Evolutionary conservation across 1,139 yeast genomes (phyloP), one percentile per base, ranked within the genome.

Genomic region (Starmera stellimalicola): DNA sequence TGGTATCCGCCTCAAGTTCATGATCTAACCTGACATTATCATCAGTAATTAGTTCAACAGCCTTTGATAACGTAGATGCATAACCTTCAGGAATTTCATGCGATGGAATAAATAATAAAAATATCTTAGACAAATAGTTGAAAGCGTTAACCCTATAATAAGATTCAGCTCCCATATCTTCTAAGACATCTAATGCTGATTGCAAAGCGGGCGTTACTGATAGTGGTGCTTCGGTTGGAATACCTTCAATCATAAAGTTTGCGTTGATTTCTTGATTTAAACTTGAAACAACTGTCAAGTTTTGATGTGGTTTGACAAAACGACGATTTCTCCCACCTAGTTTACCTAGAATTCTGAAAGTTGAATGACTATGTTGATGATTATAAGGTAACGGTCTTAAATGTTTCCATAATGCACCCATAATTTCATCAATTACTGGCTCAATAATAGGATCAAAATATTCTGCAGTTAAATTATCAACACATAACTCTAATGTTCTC

Each of bases 401-500:
- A 46, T 91, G 94, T 43, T 76, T 80, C 93, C 96, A 93, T 30
- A 93, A 63, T 0, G 96, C 95, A 20, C 80, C 77, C 85, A 87
- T 82, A 3, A 93, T 87, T 45, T 91, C 96, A 38, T 83, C 93
- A 41, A 88, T 76, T 1, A 87, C 96, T 0, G 98, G 97, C 49
- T 87, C 97, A 40, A 93, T 77, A 53, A 91, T 85, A 2, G 98
- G 98, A 50, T 93, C 98, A 54, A 93, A 87, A 55, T 87, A 93
- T 49, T 88, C 95, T 0, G 97, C 94, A 0, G 97, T 91, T 38
- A 93, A 62, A 48, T 93, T 93, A 51, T 93, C 99, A 18, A 93
- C 95, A 51, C 98, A 91, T n/a, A 91, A 67, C 50, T 93, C 99
- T 38, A 93, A 70, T 0, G 97, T 91, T 43, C 97, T 69, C 43